Evolutionary conservation across 2,329 filamentous ascomycete species (phyloP).

Genomic region (Neoarthrinium moseri): DNA sequence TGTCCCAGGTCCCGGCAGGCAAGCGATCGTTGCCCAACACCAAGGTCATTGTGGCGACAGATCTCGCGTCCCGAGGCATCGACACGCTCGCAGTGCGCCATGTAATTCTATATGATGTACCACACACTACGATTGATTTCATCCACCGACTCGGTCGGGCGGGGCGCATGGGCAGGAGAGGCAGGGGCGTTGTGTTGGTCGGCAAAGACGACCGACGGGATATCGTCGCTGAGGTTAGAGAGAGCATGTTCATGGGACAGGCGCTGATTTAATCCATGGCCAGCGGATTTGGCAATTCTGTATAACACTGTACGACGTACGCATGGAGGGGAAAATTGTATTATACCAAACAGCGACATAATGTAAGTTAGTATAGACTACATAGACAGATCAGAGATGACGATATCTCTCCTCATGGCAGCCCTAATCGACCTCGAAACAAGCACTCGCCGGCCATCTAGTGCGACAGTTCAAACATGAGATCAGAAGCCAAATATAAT

Average conservation of each 20-base stretch:
- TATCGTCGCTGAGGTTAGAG: slow-evolving; percentile 86
- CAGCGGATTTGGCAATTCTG: too few relatives aligned
- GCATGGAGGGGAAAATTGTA: too few relatives aligned
- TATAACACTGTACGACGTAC: too few relatives aligned
- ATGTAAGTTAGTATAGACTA: too few relatives aligned
- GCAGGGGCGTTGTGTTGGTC: slow-evolving; percentile 85
- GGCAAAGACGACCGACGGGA: slow-evolving; percentile 88
- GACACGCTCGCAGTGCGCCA: slow-evolving; percentile 89
- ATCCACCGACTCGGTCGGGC: slow-evolving; percentile 93
- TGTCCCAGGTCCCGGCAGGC: slow-evolving; percentile 16
- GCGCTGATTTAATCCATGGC: slow-evolving; percentile 61
- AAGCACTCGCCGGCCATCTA: too few relatives aligned
- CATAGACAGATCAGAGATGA: too few relatives aligned
- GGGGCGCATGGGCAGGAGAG: slow-evolving; percentile 87
- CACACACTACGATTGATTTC: slow-evolving; percentile 95
- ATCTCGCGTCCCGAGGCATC: slow-evolving; percentile 88
- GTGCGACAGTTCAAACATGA: too few relatives aligned
- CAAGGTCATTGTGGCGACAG: slow-evolving; percentile 91
- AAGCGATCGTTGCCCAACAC: slow-evolving; percentile 66
- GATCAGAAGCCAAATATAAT: too few relatives aligned
- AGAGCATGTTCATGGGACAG: slow-evolving; percentile 82
- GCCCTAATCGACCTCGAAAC: too few relatives aligned
- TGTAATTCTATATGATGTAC: slow-evolving; percentile 95
- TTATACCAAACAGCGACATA: too few relatives aligned
- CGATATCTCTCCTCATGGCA: too few relatives aligned